Evolutionary conservation across 2,329 filamentous ascomycete species (phyloP).

Genomic region (Monosporascus sp.): DNA sequence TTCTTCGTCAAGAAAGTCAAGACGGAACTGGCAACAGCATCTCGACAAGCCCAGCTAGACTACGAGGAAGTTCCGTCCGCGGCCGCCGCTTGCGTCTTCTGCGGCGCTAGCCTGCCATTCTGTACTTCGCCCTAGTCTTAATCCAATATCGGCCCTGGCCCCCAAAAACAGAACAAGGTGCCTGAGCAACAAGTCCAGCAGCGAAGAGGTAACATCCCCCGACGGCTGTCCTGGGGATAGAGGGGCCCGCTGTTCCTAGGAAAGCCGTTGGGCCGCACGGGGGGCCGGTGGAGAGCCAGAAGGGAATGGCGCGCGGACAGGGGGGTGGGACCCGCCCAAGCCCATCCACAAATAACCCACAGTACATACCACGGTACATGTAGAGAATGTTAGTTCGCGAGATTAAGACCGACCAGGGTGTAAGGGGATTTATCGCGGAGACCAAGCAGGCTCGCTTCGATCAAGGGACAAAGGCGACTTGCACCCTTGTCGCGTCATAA

Average conservation of each 20-base stretch:
- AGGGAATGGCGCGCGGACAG: slow-evolving; percentile 33
- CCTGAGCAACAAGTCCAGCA: slow-evolving; percentile 21
- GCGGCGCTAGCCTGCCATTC: background rate
- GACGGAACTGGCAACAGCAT: no score
- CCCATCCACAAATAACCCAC: no score
- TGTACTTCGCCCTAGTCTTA: background rate
- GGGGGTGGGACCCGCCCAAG: slow-evolving; percentile 13
- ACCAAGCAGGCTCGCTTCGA: slow-evolving; percentile 36
- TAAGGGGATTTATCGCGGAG: slow-evolving; percentile 15
- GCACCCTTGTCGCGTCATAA: no score
- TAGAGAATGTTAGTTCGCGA: slow-evolving; percentile 39
- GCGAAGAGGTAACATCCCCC: slow-evolving; percentile 41
- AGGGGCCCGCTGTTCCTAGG: slow-evolving; percentile 40
- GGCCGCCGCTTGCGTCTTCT: slow-evolving; percentile 11
- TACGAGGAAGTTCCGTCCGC: slow-evolving; percentile 16
- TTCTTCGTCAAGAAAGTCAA: background rate
- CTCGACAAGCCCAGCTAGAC: no score
- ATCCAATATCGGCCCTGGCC: slow-evolving; percentile 30
- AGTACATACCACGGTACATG: slow-evolving; percentile 9
- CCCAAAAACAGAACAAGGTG: slow-evolving; percentile 17
- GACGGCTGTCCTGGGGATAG: slow-evolving; percentile 28
- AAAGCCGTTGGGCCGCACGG: slow-evolving; percentile 40
- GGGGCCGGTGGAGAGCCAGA: slow-evolving; percentile 28
- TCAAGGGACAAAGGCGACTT: background rate
- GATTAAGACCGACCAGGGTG: slow-evolving; percentile 36